Conservation (phyloP, 768 basidiomycete genomes). For the Mycena amicta region DNA sequence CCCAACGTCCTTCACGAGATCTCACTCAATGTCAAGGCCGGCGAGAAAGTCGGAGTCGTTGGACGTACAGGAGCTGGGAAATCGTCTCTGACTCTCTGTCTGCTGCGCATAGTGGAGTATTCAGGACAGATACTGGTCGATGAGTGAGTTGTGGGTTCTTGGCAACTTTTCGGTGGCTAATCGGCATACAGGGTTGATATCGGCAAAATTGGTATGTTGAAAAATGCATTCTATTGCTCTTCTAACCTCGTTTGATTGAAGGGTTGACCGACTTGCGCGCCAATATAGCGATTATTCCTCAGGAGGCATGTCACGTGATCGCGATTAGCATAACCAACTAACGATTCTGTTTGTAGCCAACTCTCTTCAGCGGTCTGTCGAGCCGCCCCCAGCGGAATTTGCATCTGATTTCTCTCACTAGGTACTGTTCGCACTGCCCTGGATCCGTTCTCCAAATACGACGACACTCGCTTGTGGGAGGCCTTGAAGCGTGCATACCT, state of each 20-base stretch:
- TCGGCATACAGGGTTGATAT: background rate
- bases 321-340: background rate
- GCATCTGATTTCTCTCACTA: background rate
- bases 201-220: background rate
- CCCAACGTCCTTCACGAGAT: conserved; percentile 48
- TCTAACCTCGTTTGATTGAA: too few species aligned
- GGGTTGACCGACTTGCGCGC: background rate
- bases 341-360: background rate
- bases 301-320: background rate
- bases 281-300: background rate
- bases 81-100: background rate
- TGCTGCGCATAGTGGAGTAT: conserved; percentile 9
- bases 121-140: conserved; percentile 1
- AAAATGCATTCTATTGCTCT: too few species aligned
- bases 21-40: conserved; percentile 6
- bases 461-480: conserved; percentile 1
- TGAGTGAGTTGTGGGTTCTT: background rate
- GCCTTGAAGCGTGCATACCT: background rate
- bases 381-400: too few species aligned
- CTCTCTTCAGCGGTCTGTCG: background rate
- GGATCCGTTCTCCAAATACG: background rate
- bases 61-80: conserved; percentile 15
- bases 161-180: background rate
- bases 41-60: conserved; percentile 12
- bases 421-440: background rate